Evolutionary conservation across 2,329 filamentous ascomycete species (phyloP), one percentile per base, ranked within the genome.

Genomic region (Colletotrichum melonis): DNA sequence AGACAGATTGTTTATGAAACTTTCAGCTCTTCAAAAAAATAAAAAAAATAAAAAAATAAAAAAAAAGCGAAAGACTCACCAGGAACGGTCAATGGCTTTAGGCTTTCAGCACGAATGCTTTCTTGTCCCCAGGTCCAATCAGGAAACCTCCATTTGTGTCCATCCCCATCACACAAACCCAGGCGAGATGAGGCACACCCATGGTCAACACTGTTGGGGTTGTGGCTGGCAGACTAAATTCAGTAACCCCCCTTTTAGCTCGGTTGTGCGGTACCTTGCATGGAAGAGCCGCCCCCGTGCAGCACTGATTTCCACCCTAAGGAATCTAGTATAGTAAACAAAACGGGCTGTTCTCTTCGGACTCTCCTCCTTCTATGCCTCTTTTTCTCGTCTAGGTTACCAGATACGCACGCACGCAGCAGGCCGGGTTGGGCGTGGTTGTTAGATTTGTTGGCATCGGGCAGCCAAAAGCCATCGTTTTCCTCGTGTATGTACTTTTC

Each of bases 201-300:
- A 52, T 65, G 69, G 30, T 22, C 58, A 32, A 35, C 65, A 35
- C 16, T 69, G 65, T 59, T 69, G 24, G 30, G 60, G 38, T 6
- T 32, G n/a, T 68, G 28, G 8, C 54, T 63, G 65, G 22, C 65
- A 69, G 69, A 52, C 69, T 72, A 72, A 72, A 63, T 58, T 59
- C 69, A 72, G 69, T 32, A 72, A 63, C 42, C 63, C 49, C 62
- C n/a, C 35, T 49, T 16, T 30, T 69, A 72, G 65, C 59, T 54
- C 38, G 5, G 42, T 49, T 52, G 24, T 32, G 24, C 28, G 35
- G 38, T 63, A 32, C 65, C 69, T 63, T 63, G 57, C 66, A 70
- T 65, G 5, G 63, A 42, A 38, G 57, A 57, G 57, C 58, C 69
- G 57, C 52, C 35, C 54, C 59, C 58, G 58, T 60, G 46, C 26